phyloP scores from a whole-genome alignment of 345 rosid genomes.

The Brassica rapa region DNA sequence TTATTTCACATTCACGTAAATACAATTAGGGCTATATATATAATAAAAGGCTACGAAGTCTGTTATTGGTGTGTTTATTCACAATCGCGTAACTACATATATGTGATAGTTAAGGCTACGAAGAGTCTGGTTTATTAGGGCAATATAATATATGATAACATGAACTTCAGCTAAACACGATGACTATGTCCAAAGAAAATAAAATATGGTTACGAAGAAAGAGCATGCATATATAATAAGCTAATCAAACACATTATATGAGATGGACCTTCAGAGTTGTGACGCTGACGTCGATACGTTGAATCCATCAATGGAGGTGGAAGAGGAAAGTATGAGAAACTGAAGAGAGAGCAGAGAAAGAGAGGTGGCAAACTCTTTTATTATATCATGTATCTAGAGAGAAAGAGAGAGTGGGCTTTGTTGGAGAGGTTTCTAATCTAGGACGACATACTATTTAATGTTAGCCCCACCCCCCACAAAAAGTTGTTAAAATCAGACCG shows the following conservation, averaged over 20 bases:
- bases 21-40: background rate
- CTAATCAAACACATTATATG: background rate
- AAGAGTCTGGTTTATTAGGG: background rate
- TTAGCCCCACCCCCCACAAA: background rate
- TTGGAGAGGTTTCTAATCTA: background rate
- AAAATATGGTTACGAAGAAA: background rate
- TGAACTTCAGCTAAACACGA: background rate
- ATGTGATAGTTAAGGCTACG: background rate
- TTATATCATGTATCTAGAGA: background rate
- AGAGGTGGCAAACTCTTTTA: background rate
- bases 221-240: background rate
- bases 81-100: background rate
- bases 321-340: background rate
- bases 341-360: background rate
- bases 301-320: background rate
- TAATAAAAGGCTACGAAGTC: background rate
- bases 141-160: background rate
- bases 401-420: background rate
- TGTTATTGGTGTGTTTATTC: background rate
- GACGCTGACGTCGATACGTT: background rate
- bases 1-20: background rate
- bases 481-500: background rate
- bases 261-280: conserved; percentile 7
- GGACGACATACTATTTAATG: background rate
- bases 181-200: background rate